These are phyloP conservation scores for Eucalyptus sp. DNA, from an alignment of 345 rosid genomes.

Conservation along the genomic window DNA sequence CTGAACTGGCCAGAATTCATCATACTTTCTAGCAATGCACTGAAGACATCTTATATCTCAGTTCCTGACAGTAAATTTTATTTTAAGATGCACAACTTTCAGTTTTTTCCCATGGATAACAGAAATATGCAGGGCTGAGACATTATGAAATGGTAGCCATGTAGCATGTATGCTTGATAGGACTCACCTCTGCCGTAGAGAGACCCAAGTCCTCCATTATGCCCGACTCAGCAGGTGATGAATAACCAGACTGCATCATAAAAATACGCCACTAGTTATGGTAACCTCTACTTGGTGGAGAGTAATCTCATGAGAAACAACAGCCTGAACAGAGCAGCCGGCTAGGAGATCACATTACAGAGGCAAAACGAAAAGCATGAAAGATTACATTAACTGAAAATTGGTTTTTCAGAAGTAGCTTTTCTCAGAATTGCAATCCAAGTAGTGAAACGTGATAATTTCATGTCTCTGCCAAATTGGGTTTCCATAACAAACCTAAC, in stretches of 20 bases:
- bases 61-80: background rate
- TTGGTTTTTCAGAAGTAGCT: background rate
- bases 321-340: background rate
- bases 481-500: background rate
- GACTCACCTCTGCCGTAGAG: conserved; percentile 39
- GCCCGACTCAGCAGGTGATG: conserved; percentile 52
- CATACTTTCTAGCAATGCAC: background rate
- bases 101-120: background rate
- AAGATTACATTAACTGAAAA: background rate
- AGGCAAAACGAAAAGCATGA: background rate
- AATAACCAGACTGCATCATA: conserved; percentile 33
- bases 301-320: background rate
- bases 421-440: background rate
- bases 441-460: background rate
- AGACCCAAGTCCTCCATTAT: conserved; percentile 55
- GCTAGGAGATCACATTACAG: background rate
- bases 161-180: background rate
- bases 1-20: background rate
- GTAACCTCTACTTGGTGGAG: background rate
- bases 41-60: background rate
- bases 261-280: background rate
- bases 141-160: background rate
- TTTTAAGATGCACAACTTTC: background rate
- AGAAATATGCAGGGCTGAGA: background rate
- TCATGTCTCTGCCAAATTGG: background rate